Base-by-base conservation (phyloP, 331 rosid species). In the Phaseolus coccineus region DNA sequence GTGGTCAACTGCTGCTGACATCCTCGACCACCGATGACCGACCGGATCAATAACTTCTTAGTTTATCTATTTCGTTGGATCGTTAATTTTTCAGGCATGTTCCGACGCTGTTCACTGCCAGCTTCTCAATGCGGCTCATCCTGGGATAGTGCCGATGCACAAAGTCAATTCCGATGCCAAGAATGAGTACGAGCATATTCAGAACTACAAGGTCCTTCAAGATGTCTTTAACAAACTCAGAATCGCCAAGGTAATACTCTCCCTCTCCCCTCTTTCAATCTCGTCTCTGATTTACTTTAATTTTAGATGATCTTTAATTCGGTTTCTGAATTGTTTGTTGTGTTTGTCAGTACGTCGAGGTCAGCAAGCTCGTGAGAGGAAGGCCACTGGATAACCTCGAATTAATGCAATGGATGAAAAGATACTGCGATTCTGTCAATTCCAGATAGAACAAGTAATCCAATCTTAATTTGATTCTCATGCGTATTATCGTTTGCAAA, bases 71-170 rank as follows among this genome's bases (percentile, higher is more conserved):
- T 47, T 47, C 2, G 3, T 73, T 39, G 46, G 4, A 52, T 28
- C 64, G 50, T 48, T 10, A 0, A 0, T 15, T n/a, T 78, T 67
- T 48, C 81, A 95, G 98, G 97, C 98, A 2, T 90, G 94, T 79
- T 87, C 97, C 2, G 98, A 98, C 12, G 98, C 98, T 31, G 96
- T 95, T 28, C 99, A 95, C n/a, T 95, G 98, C 78, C 99, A 95
- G 84, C 91, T 95, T 30, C 85, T 95, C 87, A 98, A 95, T 57
- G 92, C 91, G 40, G 96, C 79, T 75, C 97, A 95, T 81, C 96
- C 97, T 0, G 97, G 99, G 72, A 88, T 88, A 14, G 99, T 96
- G 55, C 94, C 97, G 4, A 93, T 96, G 98, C 96, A 96, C 84
- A 96, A 96, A 88, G 99, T 93, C 70, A 95, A 95, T 77, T 95